Evolutionary conservation across 805 yeast genomes (phyloP), one percentile per base, ranked within the genome.

Genomic region (Vanderwaltozyma yarrowii): DNA sequence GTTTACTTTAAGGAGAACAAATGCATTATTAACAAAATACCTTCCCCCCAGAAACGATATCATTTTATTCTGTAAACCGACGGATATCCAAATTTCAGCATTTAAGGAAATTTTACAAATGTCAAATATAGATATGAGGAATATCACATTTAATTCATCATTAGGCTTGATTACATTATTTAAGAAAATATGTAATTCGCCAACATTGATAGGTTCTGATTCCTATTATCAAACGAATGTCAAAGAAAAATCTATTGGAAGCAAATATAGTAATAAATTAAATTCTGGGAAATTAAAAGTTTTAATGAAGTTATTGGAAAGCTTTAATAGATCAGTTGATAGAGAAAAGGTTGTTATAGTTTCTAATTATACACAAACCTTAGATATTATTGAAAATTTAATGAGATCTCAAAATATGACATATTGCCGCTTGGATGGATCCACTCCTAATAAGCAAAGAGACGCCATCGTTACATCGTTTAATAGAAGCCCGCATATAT

Each of bases 321-420:
- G 71, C 32, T 67, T 85, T 2, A 55, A 57, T 20, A 41, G 49
- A 2, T 46, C 51, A 3, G 58, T 69, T 1, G 40, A 47, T 18
- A 62, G 67, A 6, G 96, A 89, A 51, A 89, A 88, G 54, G 75
- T 80, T 2, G 96, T 89, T 1, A 59, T 89, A 19, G 82, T 88
- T 1, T 87, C 96, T 0, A 86, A 89, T 45, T 88, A 78, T 45
- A 89, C 96, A 0, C 80, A 83, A 50, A 86, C 95, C 0, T 66
- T 89, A 25, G 95, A 89, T 52, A 58, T 92, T 4, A 60, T 88
- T 14, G 86, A 85, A 51, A 57, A 61, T 5, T 47, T 80, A 3
- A 51, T 87, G 31, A 58, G 57, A 6, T 67, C 73, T 11, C 51
- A 72, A 20, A 68, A 71, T 32, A 49, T 78, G 44, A 52, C 72